A percentile compares a stretch with the other conserved stretches of the same genome.
Evolutionary conservation across 495 filamentous ascomycete genomes (phyloP).

Genomic region (Penicillium macrosclerotiorum): DNA sequence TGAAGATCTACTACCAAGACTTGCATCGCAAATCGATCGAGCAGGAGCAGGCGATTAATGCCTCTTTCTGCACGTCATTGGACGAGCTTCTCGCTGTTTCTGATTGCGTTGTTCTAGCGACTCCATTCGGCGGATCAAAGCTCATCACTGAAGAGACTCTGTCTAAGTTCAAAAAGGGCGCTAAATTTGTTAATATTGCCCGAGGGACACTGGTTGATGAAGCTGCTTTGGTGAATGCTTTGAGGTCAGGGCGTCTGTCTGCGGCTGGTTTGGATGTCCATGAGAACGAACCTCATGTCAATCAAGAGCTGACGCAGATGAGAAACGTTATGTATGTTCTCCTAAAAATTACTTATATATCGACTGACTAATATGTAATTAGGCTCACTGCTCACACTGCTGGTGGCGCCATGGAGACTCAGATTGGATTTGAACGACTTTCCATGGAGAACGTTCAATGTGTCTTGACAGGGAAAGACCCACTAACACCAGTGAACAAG

Average conservation of each 20-base stretch:
- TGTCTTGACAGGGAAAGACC: slow-evolving; percentile 10
- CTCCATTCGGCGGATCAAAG: slow-evolving; percentile 15
- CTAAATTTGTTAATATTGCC: slow-evolving; percentile 14
- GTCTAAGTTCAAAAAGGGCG: slow-evolving; percentile 12
- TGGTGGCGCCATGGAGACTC: slow-evolving; percentile 12
- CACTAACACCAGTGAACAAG: slow-evolving; percentile 10
- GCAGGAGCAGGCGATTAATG: slow-evolving; percentile 11
- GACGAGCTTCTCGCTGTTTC: slow-evolving; percentile 8
- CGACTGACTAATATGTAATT: background rate
- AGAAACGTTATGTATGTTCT: slow-evolving; percentile 12
- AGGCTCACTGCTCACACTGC: slow-evolving; percentile 15
- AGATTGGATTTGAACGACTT: slow-evolving; percentile 15
- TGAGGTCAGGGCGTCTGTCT: slow-evolving; percentile 12
- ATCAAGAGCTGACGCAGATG: slow-evolving; percentile 8
- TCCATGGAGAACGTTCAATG: slow-evolving; percentile 16
- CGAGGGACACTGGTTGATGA: slow-evolving; percentile 11
- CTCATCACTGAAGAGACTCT: slow-evolving; percentile 12
- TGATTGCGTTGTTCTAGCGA: slow-evolving; percentile 12
- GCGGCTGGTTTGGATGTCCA: slow-evolving; percentile 11
- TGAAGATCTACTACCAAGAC: slow-evolving; percentile 18
- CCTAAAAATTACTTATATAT: background rate
- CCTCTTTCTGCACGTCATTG: slow-evolving; percentile 7
- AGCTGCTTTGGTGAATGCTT: slow-evolving; percentile 8
- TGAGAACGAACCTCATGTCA: slow-evolving; percentile 12
- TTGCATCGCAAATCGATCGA: slow-evolving; percentile 9